Evolutionary conservation across 2,329 filamentous ascomycete species (phyloP).

Genomic region (Xylogone sp.): DNA sequence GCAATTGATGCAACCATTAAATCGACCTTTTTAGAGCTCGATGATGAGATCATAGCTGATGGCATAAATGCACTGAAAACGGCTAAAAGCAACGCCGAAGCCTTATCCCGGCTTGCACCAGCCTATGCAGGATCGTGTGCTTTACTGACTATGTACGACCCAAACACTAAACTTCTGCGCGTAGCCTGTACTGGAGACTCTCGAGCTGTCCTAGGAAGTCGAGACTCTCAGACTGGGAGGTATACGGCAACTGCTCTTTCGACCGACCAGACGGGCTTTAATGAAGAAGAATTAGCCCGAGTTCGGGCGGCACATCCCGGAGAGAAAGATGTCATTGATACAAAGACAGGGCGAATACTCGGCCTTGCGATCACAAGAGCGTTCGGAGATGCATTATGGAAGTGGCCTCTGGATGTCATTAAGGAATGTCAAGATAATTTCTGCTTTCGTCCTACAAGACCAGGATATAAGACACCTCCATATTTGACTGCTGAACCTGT

Average conservation of each 20-base stretch:
- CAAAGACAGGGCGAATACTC: constrained; percentile 53
- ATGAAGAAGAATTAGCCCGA: constrained; percentile 51
- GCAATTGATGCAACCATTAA: constrained; percentile 52
- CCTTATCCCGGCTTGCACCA: constrained; percentile 27
- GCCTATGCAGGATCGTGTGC: constrained; percentile 58
- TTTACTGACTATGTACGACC: constrained; percentile 59
- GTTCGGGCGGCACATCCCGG: constrained; percentile 57
- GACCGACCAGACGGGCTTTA: constrained; percentile 63
- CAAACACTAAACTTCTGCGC: constrained; percentile 45
- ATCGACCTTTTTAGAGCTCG: constrained; percentile 51
- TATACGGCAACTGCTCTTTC: constrained; percentile 55
- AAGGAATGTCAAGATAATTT: constrained; percentile 40
- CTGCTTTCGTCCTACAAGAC: constrained; percentile 19
- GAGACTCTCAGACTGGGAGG: constrained; percentile 35
- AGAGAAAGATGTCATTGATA: constrained; percentile 48
- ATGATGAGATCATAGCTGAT: constrained; percentile 48
- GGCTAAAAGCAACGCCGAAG: constrained; percentile 23
- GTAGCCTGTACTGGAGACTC: constrained; percentile 64
- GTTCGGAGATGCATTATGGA: constrained; percentile 67
- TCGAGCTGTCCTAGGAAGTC: constrained; percentile 21
- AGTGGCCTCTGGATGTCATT: constrained; percentile 54
- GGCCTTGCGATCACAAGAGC: constrained; percentile 60
- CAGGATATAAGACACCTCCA: constrained; percentile 50
- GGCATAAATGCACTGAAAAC: constrained; percentile 32
- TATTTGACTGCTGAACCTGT: constrained; percentile 67